Evolutionary conservation across 441 rosid genomes (phyloP).

Genomic region (Populus trichocarpa): DNA sequence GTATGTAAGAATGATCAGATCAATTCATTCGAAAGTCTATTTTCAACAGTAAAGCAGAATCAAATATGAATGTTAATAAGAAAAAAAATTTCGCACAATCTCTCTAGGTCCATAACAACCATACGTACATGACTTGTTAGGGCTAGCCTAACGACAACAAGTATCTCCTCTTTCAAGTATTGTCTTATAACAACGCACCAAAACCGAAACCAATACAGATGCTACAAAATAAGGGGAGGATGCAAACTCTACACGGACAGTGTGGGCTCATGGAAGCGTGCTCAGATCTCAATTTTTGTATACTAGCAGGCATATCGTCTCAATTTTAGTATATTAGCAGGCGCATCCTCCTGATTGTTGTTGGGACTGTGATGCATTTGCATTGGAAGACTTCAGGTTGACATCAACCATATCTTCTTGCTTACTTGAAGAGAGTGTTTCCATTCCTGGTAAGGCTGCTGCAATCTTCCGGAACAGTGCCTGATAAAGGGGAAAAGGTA

Average conservation of each 20-base stretch:
- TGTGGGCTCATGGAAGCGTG: constrained; percentile 6
- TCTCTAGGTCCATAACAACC: background rate
- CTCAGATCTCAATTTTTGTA: constrained; percentile 6
- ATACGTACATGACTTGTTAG: background rate
- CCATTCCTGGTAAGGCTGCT: constrained; percentile 95
- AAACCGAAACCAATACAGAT: constrained; percentile 1
- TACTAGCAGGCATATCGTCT: background rate
- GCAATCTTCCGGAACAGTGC: constrained; percentile 89
- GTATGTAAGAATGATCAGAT: constrained; percentile 8
- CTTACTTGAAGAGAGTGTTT: constrained; percentile 82
- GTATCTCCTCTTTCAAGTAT: background rate
- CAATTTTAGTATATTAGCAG: constrained; percentile 36
- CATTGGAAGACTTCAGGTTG: constrained; percentile 69
- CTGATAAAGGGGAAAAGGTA: constrained; percentile 24
- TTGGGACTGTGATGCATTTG: constrained; percentile 59
- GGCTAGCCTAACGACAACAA: constrained; percentile 2
- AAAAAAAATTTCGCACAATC: background rate
- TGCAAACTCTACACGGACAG: constrained; percentile 31
- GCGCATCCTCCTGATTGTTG: constrained; percentile 79
- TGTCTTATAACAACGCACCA: background rate
- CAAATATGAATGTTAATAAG: background rate
- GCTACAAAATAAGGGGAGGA: background rate
- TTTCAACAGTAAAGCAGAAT: background rate
- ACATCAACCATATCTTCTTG: constrained; percentile 97
- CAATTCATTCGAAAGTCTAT: constrained; percentile 18